Conservation (phyloP, 768 basidiomycete genomes). For the Boletus fagicola region DNA sequence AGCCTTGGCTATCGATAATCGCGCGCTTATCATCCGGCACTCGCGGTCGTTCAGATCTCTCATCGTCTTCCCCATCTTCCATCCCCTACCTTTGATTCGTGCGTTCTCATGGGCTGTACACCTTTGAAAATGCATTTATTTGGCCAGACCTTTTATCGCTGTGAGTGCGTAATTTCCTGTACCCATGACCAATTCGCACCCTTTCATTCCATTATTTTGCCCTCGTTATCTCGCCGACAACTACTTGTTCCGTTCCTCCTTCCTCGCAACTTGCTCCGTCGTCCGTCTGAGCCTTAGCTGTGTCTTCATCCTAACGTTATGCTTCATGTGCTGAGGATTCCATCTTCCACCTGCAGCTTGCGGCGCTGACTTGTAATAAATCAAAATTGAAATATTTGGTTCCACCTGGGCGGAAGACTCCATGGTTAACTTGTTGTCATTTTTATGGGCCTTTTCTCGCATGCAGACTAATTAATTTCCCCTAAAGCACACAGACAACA, state of each 20-base stretch:
- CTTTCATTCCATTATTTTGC: not conserved
- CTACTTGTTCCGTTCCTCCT: not conserved
- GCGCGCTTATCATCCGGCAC: slow-evolving; percentile 20
- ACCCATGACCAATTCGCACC: not conserved
- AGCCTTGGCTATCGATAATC: slow-evolving; percentile 26
- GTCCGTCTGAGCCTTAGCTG: slow-evolving; percentile 1
- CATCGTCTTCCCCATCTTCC: not conserved
- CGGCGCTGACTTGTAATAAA: slow-evolving; percentile 3
- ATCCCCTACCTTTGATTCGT: not conserved
- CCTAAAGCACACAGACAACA: not conserved
- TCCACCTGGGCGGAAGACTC: not conserved
- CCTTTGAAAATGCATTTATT: not conserved
- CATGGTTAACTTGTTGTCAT: slow-evolving; percentile 1
- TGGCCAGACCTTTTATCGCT: not conserved
- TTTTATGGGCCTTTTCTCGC: not conserved
- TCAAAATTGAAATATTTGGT: slow-evolving; percentile 4
- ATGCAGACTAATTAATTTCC: not conserved
- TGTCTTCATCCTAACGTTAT: slow-evolving; percentile 4
- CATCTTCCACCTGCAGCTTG: slow-evolving; percentile 1
- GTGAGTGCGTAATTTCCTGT: slow-evolving; percentile 9
- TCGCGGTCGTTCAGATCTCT: slow-evolving; percentile 3
- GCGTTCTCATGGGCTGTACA: not conserved
- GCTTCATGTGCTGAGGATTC: slow-evolving; percentile 10
- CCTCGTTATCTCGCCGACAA: not conserved
- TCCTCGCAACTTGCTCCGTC: not conserved